Base-by-base conservation (phyloP, 768 basidiomycete genomes). In the Pholiota molesta region DNA sequence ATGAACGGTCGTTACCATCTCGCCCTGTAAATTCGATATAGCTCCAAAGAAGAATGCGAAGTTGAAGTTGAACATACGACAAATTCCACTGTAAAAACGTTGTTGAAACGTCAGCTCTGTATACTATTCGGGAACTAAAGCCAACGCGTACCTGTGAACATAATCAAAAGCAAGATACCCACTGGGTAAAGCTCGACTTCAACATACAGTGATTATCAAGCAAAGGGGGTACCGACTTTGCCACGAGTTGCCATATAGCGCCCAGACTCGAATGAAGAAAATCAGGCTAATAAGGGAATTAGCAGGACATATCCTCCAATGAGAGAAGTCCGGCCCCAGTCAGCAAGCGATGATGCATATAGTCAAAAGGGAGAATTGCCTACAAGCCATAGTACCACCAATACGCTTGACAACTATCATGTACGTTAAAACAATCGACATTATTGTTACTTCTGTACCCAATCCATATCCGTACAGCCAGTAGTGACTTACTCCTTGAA, bases 301-400 rank as follows among this genome's bases (percentile, higher is more conserved):
- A 55, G n/a, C 13, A 55, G 19, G 13, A 55, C 37, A 23, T 35
- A 39, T 21, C 53, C 53, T 3, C 53, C 53, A 14, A 37, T 55
- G 52, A 52, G 26, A 26, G n/a, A 10, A 33, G 9, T 19, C 39
- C 21, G 11, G 1, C 6, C 16, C 19, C 31, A 19, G 31, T 29
- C 29, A 31, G 29, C 16, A 52, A 35, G 19, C 10, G 9, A 13
- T 16, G 19, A 10, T 13, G 28, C 16, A 53, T 2, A 14, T n/a
- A n/a, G n/a, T n/a, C n/a, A n/a, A 53, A 28, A 14, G 17, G 11
- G 4, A 35, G 17, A 39, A 19, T 44, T 44, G 19, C 53, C 10
- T 39, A 55, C 53, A 55, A 55, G n/a, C 37, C 37, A 26, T 35
- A 37, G 23, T 55, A 55, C 37, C 31, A 37, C 53, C 29, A 31